Conservation (phyloP, 2,329 filamentous ascomycete species). For the Scedosporium apiospermum region DNA sequence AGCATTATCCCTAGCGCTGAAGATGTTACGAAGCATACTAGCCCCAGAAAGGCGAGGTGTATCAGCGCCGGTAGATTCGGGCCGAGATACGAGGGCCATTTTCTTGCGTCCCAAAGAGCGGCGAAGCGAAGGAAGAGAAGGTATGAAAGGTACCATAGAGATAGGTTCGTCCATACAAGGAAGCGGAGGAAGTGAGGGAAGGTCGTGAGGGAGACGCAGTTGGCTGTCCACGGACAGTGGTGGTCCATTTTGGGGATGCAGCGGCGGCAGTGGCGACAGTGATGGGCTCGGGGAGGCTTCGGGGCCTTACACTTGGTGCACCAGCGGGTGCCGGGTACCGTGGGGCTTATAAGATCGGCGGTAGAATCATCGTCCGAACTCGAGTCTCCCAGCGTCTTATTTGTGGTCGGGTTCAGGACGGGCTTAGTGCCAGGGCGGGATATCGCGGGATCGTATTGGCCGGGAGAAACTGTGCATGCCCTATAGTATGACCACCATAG, state of each 20-base stretch:
- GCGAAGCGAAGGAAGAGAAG: slow-evolving; percentile 51
- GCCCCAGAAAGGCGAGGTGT: slow-evolving; percentile 49
- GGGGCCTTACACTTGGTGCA: slow-evolving; percentile 66
- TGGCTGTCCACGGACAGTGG: slow-evolving; percentile 77
- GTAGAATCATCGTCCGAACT: slow-evolving; percentile 15
- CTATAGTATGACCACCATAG: slow-evolving; percentile 63
- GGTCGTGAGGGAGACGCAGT: slow-evolving; percentile 74
- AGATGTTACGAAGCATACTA: slow-evolving; percentile 49
- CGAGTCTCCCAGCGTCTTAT: slow-evolving; percentile 11
- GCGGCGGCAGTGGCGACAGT: slow-evolving; percentile 66
- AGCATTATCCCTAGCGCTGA: slow-evolving; percentile 58
- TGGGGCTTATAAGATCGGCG: background rate
- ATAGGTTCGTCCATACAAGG: slow-evolving; percentile 56
- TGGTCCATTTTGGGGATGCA: slow-evolving; percentile 79
- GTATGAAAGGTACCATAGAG: slow-evolving; percentile 52
- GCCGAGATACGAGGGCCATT: slow-evolving; percentile 65
- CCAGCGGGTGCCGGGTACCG: slow-evolving; percentile 37
- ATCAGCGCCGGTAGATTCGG: slow-evolving; percentile 50
- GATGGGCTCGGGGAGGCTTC: slow-evolving; percentile 71
- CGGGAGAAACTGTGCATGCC: slow-evolving; percentile 48
- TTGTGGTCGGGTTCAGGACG: background rate
- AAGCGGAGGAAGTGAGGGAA: slow-evolving; percentile 79
- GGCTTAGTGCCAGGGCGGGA: slow-evolving; percentile 20
- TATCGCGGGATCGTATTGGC: slow-evolving; percentile 33
- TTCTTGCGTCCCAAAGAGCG: slow-evolving; percentile 53